These are phyloP conservation scores for Trichoderma polysporum DNA, from an alignment of 2,329 filamentous ascomycete species.

Conservation along the genomic window DNA sequence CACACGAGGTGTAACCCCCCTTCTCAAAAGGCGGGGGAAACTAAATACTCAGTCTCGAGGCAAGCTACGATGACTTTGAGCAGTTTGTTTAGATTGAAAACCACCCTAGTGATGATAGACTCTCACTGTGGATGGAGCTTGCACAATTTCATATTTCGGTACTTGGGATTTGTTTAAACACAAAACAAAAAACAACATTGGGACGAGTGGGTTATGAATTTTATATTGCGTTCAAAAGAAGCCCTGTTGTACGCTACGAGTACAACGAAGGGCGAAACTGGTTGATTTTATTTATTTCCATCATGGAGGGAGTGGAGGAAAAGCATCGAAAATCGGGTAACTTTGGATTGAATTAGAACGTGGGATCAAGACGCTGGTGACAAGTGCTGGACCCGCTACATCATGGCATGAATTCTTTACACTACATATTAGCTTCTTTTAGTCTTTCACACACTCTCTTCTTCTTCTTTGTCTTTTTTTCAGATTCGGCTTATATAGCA, in stretches of 20 bases:
- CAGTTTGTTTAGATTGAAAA: constrained; percentile 40
- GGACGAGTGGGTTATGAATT: background rate
- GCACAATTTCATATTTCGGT: background rate
- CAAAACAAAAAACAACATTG: background rate
- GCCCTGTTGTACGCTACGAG: constrained; percentile 8
- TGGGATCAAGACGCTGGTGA: constrained; percentile 1
- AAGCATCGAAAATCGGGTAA: background rate
- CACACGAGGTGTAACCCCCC: background rate
- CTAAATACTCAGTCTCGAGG: background rate
- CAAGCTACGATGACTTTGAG: constrained; percentile 74
- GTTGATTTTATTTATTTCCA: background rate
- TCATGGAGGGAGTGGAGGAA: constrained; percentile 13
- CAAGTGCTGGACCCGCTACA: constrained; percentile 1
- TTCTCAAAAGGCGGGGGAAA: background rate
- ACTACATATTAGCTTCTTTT: constrained; percentile 5
- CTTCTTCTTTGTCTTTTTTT: background rate
- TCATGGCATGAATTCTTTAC: constrained; percentile 8
- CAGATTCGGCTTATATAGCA: background rate
- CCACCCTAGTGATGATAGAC: background rate
- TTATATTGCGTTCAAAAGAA: constrained; percentile 34
- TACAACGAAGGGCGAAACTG: constrained; percentile 5
- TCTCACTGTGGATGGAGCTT: background rate
- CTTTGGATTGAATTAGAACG: constrained; percentile 4
- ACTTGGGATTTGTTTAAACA: background rate
- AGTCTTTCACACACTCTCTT: background rate